Conservation (phyloP, 257 asterid species). For the Jacaranda mimosifolia region DNA sequence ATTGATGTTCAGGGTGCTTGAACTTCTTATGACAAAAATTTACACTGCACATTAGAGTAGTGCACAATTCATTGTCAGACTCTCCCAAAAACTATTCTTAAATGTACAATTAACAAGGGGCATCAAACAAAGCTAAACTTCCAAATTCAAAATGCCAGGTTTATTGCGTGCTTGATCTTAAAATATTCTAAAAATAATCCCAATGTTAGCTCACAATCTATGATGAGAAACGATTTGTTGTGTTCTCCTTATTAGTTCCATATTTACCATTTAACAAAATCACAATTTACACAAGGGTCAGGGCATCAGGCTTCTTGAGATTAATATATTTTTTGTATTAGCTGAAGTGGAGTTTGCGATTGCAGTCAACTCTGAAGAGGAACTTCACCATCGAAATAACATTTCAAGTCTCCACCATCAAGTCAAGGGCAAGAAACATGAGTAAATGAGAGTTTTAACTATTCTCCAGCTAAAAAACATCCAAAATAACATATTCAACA, state of each 20-base stretch:
- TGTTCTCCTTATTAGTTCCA: not conserved
- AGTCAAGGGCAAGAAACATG: not conserved
- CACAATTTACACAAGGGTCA: not conserved
- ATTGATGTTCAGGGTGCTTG: no score
- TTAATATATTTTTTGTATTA: not conserved
- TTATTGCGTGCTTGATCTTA: not conserved
- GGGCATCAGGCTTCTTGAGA: not conserved
- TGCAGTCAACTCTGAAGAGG: not conserved
- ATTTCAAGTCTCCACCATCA: constrained; percentile 23
- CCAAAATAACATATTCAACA: not conserved
- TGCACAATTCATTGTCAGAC: constrained; percentile 4
- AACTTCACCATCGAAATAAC: not conserved
- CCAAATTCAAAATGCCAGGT: constrained; percentile 1
- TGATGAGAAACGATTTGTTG: not conserved
- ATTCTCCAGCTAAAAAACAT: not conserved
- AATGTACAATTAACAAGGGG: constrained; percentile 16
- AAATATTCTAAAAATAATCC: not conserved
- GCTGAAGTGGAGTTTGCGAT: not conserved
- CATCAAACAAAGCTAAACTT: constrained; percentile 21
- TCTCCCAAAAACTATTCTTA: constrained; percentile 6
- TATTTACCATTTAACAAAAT: not conserved
- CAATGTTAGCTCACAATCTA: not conserved
- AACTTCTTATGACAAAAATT: no score
- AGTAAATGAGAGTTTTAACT: not conserved
- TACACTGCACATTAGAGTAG: not conserved